A percentile compares a stretch with the other conserved stretches of the same genome.
phyloP scores from a whole-genome alignment of 2,329 filamentous ascomycete genomes.

The Arthroderma uncinatum region DNA sequence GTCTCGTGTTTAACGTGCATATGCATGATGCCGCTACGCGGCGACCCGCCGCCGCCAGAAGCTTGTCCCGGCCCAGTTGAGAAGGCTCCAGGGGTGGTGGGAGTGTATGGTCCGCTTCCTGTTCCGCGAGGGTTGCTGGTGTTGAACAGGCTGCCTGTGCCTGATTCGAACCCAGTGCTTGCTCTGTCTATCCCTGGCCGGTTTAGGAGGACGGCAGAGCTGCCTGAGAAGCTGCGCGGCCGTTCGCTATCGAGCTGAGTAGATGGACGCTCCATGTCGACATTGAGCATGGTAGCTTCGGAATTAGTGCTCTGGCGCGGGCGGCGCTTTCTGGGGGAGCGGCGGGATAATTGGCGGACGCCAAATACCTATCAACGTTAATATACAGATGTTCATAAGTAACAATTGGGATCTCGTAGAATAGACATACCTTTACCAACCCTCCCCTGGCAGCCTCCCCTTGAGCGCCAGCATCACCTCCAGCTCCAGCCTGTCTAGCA shows the following conservation, averaged over 20 bases:
- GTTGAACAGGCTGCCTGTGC: conserved; percentile 33
- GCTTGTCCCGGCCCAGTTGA: conserved; percentile 48
- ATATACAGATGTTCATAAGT: too few species aligned
- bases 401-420: too few species aligned
- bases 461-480: conserved; percentile 52
- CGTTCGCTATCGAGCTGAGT: conserved; percentile 44
- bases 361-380: conserved; percentile 55
- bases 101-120: conserved; percentile 53
- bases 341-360: conserved; percentile 73
- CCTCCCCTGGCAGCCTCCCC: conserved; percentile 63
- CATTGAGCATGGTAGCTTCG: conserved; percentile 65
- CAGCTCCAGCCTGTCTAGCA: conserved; percentile 71
- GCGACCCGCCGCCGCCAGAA: conserved; percentile 34
- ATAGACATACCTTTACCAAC: conserved; percentile 55
- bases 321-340: conserved; percentile 52
- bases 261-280: conserved; percentile 54
- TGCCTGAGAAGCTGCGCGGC: conserved; percentile 50
- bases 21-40: conserved; percentile 25
- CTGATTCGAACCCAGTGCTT: conserved; percentile 38
- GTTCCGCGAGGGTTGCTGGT: conserved; percentile 43
- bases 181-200: neutral
- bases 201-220: conserved; percentile 48
- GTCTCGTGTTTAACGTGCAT: conserved; percentile 40
- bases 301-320: conserved; percentile 74
- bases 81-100: conserved; percentile 63